Conservation (phyloP, 2,329 filamentous ascomycete genomes). For the Diplodia sapinea region DNA sequence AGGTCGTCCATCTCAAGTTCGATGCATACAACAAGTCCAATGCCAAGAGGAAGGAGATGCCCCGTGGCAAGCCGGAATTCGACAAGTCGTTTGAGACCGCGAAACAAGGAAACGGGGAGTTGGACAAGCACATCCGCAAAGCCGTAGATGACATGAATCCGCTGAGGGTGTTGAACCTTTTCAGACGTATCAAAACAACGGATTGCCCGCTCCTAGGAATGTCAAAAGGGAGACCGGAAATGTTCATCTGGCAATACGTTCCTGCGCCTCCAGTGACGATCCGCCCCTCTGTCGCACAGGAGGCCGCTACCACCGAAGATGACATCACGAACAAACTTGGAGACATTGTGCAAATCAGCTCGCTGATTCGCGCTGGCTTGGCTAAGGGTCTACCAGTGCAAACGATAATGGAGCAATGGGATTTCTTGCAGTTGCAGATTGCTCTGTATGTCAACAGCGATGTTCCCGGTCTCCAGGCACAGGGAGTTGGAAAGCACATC, state of each 20-base stretch:
- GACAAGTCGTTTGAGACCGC: constrained; percentile 84
- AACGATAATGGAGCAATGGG: constrained; percentile 98
- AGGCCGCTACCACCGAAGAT: constrained; percentile 91
- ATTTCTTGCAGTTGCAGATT: constrained; percentile 92
- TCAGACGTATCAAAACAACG: constrained; percentile 80
- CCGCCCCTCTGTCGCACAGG: constrained; percentile 89
- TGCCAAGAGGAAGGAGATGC: constrained; percentile 80
- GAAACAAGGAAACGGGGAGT: constrained; percentile 75
- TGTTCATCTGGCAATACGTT: constrained; percentile 97
- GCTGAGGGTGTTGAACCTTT: constrained; percentile 84
- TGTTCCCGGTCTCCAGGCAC: constrained; percentile 81
- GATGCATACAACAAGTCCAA: constrained; percentile 86
- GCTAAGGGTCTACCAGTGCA: constrained; percentile 82
- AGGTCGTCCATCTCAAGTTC: constrained; percentile 94
- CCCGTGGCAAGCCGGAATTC: constrained; percentile 80
- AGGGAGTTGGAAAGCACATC: constrained; percentile 86
- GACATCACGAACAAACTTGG: constrained; percentile 96
- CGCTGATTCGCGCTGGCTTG: constrained; percentile 81
- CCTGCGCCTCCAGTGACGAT: constrained; percentile 95
- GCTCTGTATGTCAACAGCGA: constrained; percentile 99
- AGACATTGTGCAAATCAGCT: constrained; percentile 92
- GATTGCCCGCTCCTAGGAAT: constrained; percentile 93
- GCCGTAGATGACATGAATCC: constrained; percentile 95
- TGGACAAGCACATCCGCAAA: constrained; percentile 90
- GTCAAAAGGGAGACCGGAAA: constrained; percentile 89